A percentile compares a stretch with the other conserved stretches of the same genome.
Conservation (phyloP, 202 grass and related monocot species). For the Brachypodium distachyon region DNA sequence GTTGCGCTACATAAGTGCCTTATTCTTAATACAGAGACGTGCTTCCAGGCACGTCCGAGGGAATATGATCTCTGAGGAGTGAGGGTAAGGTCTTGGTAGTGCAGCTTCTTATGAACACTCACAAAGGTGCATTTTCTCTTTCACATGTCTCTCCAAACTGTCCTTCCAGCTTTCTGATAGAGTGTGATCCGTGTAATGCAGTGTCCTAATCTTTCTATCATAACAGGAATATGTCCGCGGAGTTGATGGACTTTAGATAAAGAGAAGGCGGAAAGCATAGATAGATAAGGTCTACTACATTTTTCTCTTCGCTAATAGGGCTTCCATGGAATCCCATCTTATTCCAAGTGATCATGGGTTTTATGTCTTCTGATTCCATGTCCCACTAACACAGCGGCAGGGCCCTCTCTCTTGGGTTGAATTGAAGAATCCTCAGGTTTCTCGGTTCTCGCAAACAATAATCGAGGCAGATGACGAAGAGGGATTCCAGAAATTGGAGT, state of each 20-base stretch:
- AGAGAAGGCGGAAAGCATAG: constrained; percentile 12
- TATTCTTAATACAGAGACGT: too few species aligned
- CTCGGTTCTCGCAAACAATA: neutral
- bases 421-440: neutral
- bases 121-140: neutral
- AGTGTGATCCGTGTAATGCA: constrained; percentile 29
- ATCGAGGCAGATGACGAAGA: neutral
- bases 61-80: constrained; percentile 22
- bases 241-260: constrained; percentile 25
- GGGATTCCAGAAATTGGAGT: neutral
- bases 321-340: constrained; percentile 24
- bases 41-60: too few species aligned
- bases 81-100: neutral
- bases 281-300: constrained; percentile 36
- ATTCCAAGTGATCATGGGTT: constrained; percentile 27
- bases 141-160: neutral
- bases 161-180: constrained; percentile 6
- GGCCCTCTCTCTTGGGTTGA: neutral
- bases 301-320: constrained; percentile 27
- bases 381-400: neutral
- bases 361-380: constrained; percentile 15
- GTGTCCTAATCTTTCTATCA: constrained; percentile 29
- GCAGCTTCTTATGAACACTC: constrained; percentile 13
- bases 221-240: constrained; percentile 20
- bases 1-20: too few species aligned